Evolutionary conservation across 805 yeast species (phyloP).

Genomic region (Danielozyma ontarioensis): DNA sequence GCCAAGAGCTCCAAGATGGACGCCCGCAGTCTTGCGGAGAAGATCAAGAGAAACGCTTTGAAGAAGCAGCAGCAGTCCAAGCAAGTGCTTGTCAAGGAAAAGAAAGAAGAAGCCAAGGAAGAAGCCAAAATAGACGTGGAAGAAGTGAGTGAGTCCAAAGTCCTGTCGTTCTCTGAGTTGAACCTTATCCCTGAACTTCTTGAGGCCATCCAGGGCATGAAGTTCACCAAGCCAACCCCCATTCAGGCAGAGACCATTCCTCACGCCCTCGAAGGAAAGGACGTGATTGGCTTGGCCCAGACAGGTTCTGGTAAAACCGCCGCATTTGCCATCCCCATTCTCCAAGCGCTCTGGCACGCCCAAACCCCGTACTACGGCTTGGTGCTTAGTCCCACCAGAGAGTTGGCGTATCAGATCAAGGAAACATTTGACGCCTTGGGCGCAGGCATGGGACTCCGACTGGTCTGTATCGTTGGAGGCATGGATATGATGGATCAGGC

Average conservation of each 20-base stretch:
- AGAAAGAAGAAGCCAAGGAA: conserved; percentile 10
- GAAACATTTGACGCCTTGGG: conserved; percentile 96
- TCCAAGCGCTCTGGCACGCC: conserved; percentile 85
- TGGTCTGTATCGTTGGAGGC: conserved; percentile 91
- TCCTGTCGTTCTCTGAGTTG: conserved; percentile 47
- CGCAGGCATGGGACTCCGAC: conserved; percentile 82
- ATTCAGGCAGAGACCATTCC: conserved; percentile 92
- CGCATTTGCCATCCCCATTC: conserved; percentile 93
- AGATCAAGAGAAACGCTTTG: conserved; percentile 30
- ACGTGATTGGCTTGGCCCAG: conserved; percentile 93
- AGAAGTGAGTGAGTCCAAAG: conserved; percentile 14
- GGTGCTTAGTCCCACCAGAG: conserved; percentile 83
- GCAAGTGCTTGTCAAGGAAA: conserved; percentile 5
- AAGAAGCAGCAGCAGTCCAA: conserved; percentile 11
- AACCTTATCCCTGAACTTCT: conserved; percentile 72
- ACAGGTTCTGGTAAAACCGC: conserved; percentile 99
- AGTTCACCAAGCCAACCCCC: conserved; percentile 83
- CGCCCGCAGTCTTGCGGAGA: conserved; percentile 50
- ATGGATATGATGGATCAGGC: conserved; percentile 99
- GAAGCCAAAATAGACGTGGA: conserved; percentile 2
- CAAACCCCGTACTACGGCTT: conserved; percentile 87
- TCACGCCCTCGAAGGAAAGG: conserved; percentile 83
- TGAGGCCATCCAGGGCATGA: conserved; percentile 72
- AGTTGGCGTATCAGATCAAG: conserved; percentile 80
- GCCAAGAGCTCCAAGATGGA: conserved; percentile 10